Base-by-base conservation (phyloP, 2,329 filamentous ascomycete genomes). In the Cladophialophora carrionii region DNA sequence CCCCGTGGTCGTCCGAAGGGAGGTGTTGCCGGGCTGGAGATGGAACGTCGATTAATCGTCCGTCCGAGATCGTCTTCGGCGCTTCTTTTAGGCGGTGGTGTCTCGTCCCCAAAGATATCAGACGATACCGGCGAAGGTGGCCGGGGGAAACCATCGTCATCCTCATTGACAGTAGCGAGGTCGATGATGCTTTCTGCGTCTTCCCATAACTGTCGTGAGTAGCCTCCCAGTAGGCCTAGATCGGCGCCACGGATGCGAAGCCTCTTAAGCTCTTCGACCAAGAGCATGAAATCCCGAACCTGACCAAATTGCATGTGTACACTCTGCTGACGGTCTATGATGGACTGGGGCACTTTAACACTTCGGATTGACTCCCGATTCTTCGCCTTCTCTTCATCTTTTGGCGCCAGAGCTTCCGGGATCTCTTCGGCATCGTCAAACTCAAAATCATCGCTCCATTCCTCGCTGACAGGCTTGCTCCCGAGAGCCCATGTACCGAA, bases 401-500 rank as follows among this genome's bases (percentile, higher is more conserved):
- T 55, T n/a, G n/a, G 34, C 22, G 58, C 56, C 10, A 43, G n/a
- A 4, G 51, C 26, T 26, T 71, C 71, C 34, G 74, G 69, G 2
- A 61, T 51, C 37, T 83, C 81, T 29, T 80, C 77, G 12, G 78
- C 74, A 55, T 87, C 84, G 24, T 84, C 84, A 74, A 88, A 88
- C 63, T 88, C 86, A 71, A 89, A 89, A 72, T 89, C 87, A 60
- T 86, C 86, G 71, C 88, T 87, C 87, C 87, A 89, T 72, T 89
- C 87, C 73, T 89, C 87, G 26, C 84, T 88, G 24, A 87, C 85
- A 54, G 83, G 86, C 72, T 89, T 88, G 74, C 82, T 87, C 20
- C 87, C 86, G 32, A 88, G 78, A n/a, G 85, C 85, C 86, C 87
- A 88, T 3, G 87, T 87, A 48, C 85, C 85, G 72, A 88, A 88